Percentiles rank a stretch among this genome's conserved stretches.
These are phyloP conservation scores for Fusarium sp. DNA, from an alignment of 2,329 filamentous ascomycete species.

Conservation along the genomic window DNA sequence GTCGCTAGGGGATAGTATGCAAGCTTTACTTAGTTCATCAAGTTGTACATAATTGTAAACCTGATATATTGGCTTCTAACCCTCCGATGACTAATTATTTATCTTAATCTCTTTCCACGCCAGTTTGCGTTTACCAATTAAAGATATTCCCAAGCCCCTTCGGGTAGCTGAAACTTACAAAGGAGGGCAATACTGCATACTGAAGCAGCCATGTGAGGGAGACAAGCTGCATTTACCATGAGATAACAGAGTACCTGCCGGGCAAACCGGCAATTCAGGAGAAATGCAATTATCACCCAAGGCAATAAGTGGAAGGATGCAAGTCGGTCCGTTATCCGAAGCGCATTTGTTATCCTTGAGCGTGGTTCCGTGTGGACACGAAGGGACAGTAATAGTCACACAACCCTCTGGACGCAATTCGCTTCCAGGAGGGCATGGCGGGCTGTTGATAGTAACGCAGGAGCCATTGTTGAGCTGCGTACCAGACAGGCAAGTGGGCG, in stretches of 20 bases:
- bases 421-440: neutral
- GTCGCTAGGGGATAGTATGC: no score
- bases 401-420: neutral
- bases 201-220: neutral
- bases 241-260: neutral
- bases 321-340: neutral
- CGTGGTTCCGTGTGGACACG: neutral
- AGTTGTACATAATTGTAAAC: no score
- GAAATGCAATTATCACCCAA: slow-evolving; percentile 1
- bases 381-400: neutral
- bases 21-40: no score
- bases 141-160: neutral
- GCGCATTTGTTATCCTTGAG: neutral
- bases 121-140: no score
- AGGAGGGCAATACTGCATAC: neutral
- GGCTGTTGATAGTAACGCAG: neutral
- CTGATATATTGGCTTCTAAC: no score
- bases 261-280: neutral
- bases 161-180: neutral
- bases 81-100: no score
- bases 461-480: neutral
- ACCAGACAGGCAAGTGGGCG: neutral
- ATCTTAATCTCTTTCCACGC: no score
- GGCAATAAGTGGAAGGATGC: neutral
- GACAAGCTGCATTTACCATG: neutral